Base-by-base conservation (phyloP, 768 basidiomycete species). In the Melanogaster broomeanus region DNA sequence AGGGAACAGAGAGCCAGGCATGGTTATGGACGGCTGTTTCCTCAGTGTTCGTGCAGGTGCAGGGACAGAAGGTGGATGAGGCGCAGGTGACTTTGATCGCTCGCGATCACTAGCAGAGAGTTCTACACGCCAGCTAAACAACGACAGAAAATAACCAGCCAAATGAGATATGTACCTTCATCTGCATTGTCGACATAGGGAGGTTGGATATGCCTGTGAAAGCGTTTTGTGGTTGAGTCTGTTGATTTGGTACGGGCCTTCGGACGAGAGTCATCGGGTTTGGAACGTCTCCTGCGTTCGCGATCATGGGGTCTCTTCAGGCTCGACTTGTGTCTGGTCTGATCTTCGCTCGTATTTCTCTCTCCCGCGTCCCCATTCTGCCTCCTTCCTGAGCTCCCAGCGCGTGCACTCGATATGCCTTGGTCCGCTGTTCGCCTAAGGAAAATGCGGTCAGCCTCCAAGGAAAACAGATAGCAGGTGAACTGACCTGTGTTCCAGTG, bases 1-100 rank as follows among this genome's bases (percentile, higher is more conserved):
- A 5, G 88, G 81, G 61, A 84, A 88, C 12, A 92, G 78, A 1
- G 90, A 80, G 8, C 89, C 90, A 19, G 89, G 90, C 89, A 92
- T 92, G 1, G 83, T 84, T 0, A 77, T 60, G 3, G 81, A 81
- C 8, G 70, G 69, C n/a, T 66, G 55, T 37, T 60, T 68, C 31
- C 50, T 65, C 42, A 68, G 35, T 46, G 41, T 70, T 12, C 65
- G 73, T 13, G 67, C 67, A 1, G 61, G 58, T 25, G 62, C 42
- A 40, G 21, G 55, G 4, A 31, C 6, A 28, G 64, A 8, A 5
- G 47, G 12, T n/a, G 56, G 43, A 22, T 35, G 51, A 42, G 39
- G 58, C 5, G 40, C 10, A 44, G 69, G 57, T 2, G 67, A 61
- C 19, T 39, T 53, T 10, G 67, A 55, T 15, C 45, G 63, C 21